Base-by-base conservation (phyloP, 495 filamentous ascomycete species). In the Cladorrhinum samala region DNA sequence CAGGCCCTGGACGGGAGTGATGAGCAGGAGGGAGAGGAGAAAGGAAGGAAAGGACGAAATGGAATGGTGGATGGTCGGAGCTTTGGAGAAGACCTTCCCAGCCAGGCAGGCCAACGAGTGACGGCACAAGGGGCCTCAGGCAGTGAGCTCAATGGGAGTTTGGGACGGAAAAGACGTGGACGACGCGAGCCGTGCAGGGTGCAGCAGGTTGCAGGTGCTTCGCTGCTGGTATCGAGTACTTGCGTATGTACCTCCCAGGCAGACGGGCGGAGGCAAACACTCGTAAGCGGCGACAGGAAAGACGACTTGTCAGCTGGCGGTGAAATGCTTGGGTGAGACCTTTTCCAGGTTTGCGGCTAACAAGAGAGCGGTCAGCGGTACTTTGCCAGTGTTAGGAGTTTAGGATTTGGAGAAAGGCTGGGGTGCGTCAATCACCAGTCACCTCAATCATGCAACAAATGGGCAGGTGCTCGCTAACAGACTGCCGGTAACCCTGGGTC, bases 351-450 rank as follows among this genome's bases (percentile, higher is more conserved):
- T 38, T 27, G 3, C 45, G 23, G 20, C 50, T 65, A 65, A 67
- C 62, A 5, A 67, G 55, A 50, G 46, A 53, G 47, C 46, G 62
- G 62, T 60, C 55, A 59, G 59, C 36, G 54, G 25, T 65, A 67
- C 61, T 14, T 64, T 19, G 1, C 9, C 13, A 3, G 17, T 54
- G 54, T 54, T 56, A 46, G 3, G 14, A n/a, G 18, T n/a, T 18
- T 43, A 33, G 16, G 27, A 24, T 36, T 46, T 33, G 37, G 27
- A 41, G 50, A 54, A 47, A 44, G 16, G 20, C 49, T 43, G 50
- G 46, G 51, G 42, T 36, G 54, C 46, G 40, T 11, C 40, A 40
- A 30, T n/a, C n/a, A n/a, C n/a, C n/a, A n/a, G n/a, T n/a, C n/a
- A n/a, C n/a, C n/a, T n/a, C n/a, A n/a, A n/a, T n/a, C n/a, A n/a